Evolutionary conservation across 768 basidiomycete genomes (phyloP), one percentile per base, ranked within the genome.

Genomic region (Podaxis pistillaris): DNA sequence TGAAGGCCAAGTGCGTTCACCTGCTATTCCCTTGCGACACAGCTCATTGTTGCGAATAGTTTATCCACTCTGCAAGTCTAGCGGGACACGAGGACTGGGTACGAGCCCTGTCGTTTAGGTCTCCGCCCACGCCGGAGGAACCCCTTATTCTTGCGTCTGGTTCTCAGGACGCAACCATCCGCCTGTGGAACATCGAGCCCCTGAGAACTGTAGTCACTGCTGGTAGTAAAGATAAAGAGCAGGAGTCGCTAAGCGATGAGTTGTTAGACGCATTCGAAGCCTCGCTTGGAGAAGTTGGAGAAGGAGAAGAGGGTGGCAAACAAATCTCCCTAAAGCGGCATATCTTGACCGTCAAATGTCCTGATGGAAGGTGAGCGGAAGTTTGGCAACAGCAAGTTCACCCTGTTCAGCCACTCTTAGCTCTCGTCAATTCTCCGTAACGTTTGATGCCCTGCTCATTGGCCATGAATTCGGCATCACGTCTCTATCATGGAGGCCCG

Each of bases 41-140:
- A 51, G 37, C 37, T 64, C 19, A 58, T 37, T 50, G 38, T 38
- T 38, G 28, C 49, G 33, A 33, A 24, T 50, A 89, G 89, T 90
- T 88, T 70, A 78, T 87, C 13, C 79, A 75, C 58, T 83, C 86
- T 19, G 83, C 84, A 2, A 75, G 78, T 0, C 78, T 93, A 53
- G 76, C 84, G 12, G 97, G 97, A 1, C 97, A 99, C 69, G 93
- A 97, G 79, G 96, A 99, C 69, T 99, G 97, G 97, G 83, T 98
- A 58, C 87, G 90, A 58, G 81, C 86, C 63, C 83, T 98, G 40
- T 82, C 88, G 1, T 94, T 98, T 72, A 78, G 78, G 50, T 47
- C 68, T 0, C 74, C 79, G 11, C 51, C 60, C 17, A 64, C 68
- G 4, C 64, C 71, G 3, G 69, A 73, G 1, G 76, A 80, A n/a